Evolutionary conservation across 1,284 basidiomycete genomes (phyloP), one percentile per base, ranked within the genome.

Genomic region (Gymnopus androsaceus): DNA sequence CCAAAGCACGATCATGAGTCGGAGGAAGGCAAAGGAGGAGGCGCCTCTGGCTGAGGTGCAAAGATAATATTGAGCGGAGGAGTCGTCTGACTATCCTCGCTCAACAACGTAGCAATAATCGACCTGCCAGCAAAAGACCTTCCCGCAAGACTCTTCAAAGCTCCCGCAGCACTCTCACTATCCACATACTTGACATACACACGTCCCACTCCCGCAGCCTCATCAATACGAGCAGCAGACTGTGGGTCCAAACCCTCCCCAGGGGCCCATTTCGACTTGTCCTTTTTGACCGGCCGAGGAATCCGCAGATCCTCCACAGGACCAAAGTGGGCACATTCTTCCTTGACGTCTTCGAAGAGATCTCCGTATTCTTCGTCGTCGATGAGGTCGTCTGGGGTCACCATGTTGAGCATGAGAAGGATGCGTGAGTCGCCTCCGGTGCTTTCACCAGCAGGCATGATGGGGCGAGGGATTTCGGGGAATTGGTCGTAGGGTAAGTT

Each of bases 341-440:
- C 92, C 64, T 90, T 91, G 67, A 99, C 87, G 70, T 99, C 96
- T 67, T 97, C 94, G 61, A 93, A 85, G 55, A 99, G 87, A 64
- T 99, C 96, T 17, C 84, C 84, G 69, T 97, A 99, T 67, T 99
- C 96, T 59, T 88, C 78, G 70, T 98, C 96, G 67, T 95, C 89
- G 25, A 83, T 74, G 54, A 99, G 82, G 69, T 99, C 96, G 55
- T 99, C 96, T 2, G 92, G 74, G 0, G 92, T 93, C 61, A 99
- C 95, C 97, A 99, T 99, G 81, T 99, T 99, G 67, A 99, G 79
- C 88, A 99, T 92, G 67, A 98, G 88, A 68, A 99, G 83, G 68
- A 96, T 95, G 41, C 91, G 86, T 14, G 88, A 85, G 42, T 88
- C 81, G 8, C 42, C 27, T 6, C 34, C 23, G 17, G 23, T 28